These are phyloP conservation scores for Dalbergia cultrata DNA, from an alignment of 306 rosid species.

Conservation along the genomic window DNA sequence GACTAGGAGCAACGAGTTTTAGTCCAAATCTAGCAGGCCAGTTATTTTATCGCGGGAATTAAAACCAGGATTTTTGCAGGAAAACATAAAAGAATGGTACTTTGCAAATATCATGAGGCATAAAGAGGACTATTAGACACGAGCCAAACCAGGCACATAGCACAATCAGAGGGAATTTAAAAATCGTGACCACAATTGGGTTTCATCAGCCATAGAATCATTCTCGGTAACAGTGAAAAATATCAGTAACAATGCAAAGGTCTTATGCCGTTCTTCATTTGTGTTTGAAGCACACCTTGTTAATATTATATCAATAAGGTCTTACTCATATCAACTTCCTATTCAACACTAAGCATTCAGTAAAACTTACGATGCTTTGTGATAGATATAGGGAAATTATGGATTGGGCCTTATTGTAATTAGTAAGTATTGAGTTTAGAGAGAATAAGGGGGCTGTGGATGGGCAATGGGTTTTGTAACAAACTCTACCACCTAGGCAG, in stretches of 20 bases:
- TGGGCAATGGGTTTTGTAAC: too few relatives aligned
- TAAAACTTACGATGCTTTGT: slow-evolving; percentile 29
- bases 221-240: not conserved
- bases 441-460: too few relatives aligned
- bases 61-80: not conserved
- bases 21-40: slow-evolving; percentile 8
- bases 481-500: too few relatives aligned
- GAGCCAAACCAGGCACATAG: too few relatives aligned
- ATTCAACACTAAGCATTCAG: not conserved
- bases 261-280: not conserved
- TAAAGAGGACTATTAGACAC: not conserved
- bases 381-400: too few relatives aligned
- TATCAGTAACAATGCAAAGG: not conserved
- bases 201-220: slow-evolving; percentile 15
- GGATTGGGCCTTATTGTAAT: too few relatives aligned
- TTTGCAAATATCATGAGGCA: not conserved
- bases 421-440: too few relatives aligned
- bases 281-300: too few relatives aligned
- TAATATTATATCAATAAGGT: too few relatives aligned
- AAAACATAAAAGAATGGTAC: not conserved
- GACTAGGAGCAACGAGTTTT: not conserved
- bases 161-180: too few relatives aligned
- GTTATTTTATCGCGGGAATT: not conserved
- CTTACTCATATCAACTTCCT: slow-evolving; percentile 14
- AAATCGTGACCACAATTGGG: too few relatives aligned